phyloP scores from a whole-genome alignment of 306 rosid genomes.

The Phaseolus lunatus region DNA sequence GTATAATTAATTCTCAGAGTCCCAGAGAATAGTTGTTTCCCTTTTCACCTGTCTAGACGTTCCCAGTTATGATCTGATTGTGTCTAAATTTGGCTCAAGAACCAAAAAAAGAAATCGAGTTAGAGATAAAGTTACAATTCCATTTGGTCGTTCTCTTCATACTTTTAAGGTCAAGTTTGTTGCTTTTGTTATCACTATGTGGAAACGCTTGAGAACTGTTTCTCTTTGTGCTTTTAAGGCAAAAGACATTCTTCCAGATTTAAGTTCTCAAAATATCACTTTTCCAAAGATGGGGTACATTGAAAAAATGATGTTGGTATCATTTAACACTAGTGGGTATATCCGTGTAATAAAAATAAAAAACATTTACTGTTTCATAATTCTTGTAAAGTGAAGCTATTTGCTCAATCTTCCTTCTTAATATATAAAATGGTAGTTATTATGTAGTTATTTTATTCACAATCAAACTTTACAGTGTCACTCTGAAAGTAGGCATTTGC shows the following conservation, averaged over 20 bases:
- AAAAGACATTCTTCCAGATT: constrained; percentile 1
- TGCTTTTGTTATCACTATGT: neutral
- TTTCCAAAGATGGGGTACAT: neutral
- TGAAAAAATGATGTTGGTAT: neutral
- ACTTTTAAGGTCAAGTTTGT: neutral
- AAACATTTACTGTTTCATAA: neutral
- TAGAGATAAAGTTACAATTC: neutral
- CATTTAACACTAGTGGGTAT: neutral
- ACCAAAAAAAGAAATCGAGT: neutral
- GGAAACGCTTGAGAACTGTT: constrained; percentile 1
- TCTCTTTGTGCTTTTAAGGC: neutral
- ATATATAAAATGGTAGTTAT: neutral
- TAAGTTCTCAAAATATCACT: neutral
- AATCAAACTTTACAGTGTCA: too few relatives aligned
- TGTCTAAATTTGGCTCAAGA: constrained; percentile 18
- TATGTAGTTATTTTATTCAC: too few relatives aligned
- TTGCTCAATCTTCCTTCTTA: neutral
- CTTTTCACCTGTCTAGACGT: constrained; percentile 10
- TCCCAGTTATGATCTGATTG: neutral
- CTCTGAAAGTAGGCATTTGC: too few relatives aligned
- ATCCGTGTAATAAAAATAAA: neutral
- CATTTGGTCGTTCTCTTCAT: neutral
- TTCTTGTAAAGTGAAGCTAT: constrained; percentile 1
- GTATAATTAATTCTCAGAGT: neutral
- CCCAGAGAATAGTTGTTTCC: neutral